A percentile compares a stretch with the other conserved stretches of the same genome.
Conservation (phyloP, 2,329 filamentous ascomycete species). For the Stachybotrys chlorohalonatus region DNA sequence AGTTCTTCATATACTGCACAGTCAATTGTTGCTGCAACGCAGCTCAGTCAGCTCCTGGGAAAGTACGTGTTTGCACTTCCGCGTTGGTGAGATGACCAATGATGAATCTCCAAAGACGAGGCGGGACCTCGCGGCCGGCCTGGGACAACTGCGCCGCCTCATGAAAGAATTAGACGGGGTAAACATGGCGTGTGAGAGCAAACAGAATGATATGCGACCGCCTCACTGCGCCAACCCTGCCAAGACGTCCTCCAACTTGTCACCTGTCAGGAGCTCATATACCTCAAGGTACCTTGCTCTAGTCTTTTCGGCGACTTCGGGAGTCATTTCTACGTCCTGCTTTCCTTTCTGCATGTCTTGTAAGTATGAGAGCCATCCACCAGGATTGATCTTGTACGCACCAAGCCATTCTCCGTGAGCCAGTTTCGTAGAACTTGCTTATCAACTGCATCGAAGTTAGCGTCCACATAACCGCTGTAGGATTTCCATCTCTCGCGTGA, state of each 20-base stretch:
- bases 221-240: neutral
- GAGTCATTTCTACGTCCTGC: conserved; percentile 3
- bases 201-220: neutral
- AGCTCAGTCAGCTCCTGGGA: no score
- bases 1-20: no score
- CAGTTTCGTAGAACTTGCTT: conserved; percentile 2
- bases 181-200: neutral
- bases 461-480: neutral
- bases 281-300: conserved; percentile 1
- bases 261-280: neutral
- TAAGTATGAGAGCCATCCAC: neutral
- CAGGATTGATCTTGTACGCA: neutral
- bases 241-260: neutral
- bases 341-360: conserved; percentile 1
- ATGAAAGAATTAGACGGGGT: no score
- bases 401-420: conserved; percentile 2
- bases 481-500: neutral
- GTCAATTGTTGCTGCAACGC: no score
- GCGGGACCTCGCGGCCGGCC: no score
- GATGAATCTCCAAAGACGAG: no score
- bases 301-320: conserved; percentile 2
- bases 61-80: no score
- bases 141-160: no score
- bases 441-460: neutral
- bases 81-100: no score